phyloP scores from a whole-genome alignment of 768 basidiomycete species.

The Cubamyces lactineus region DNA sequence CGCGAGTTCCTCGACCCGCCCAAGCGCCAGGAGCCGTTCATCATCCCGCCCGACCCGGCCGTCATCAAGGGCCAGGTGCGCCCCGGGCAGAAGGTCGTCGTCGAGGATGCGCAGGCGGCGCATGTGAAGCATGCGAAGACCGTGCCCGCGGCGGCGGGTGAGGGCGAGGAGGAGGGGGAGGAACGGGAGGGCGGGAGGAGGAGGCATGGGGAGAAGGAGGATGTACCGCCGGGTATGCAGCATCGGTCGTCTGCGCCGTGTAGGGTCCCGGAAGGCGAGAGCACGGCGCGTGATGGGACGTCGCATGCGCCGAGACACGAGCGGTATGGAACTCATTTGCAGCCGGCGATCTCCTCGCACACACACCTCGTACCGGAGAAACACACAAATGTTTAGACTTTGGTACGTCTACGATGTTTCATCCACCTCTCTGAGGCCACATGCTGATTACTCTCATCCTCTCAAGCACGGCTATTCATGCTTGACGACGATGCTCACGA shows the following conservation, averaged over 20 bases:
- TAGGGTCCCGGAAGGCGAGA: neutral
- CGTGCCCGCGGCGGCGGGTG: slow-evolving; percentile 9
- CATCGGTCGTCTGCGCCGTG: slow-evolving; percentile 19
- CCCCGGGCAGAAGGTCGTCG: slow-evolving; percentile 42
- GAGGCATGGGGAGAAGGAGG: slow-evolving; percentile 21
- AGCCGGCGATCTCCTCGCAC: neutral
- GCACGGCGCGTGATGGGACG: neutral
- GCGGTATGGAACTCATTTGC: neutral
- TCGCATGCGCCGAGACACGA: neutral
- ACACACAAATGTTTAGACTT: neutral
- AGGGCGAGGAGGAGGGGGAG: slow-evolving; percentile 14
- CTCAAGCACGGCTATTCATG: neutral
- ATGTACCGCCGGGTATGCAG: slow-evolving; percentile 19
- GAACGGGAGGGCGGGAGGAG: slow-evolving; percentile 9
- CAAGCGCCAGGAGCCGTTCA: slow-evolving; percentile 41
- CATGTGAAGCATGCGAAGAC: slow-evolving; percentile 20
- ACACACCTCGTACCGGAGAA: neutral
- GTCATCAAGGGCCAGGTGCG: slow-evolving; percentile 52
- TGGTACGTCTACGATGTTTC: neutral
- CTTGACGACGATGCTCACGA: neutral
- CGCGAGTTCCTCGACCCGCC: slow-evolving; percentile 42
- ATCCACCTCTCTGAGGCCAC: neutral
- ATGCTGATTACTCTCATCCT: neutral
- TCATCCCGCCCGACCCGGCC: slow-evolving; percentile 70
- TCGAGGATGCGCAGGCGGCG: slow-evolving; percentile 18